Conservation (phyloP, 768 basidiomycete species). For the Lactarius trivialis region DNA sequence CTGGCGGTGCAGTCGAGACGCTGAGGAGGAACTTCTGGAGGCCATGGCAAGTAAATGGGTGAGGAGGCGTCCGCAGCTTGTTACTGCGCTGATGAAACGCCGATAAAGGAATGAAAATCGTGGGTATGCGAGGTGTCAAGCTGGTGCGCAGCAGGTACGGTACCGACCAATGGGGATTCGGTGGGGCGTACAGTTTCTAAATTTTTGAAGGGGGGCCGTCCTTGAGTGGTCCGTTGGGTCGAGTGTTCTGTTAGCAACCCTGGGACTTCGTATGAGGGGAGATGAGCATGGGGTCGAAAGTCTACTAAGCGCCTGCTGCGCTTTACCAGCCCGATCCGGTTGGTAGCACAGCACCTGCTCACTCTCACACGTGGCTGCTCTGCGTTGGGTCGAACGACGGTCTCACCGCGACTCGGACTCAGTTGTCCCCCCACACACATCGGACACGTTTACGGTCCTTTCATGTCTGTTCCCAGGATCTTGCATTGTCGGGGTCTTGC, state of each 20-base stretch:
- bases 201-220: neutral
- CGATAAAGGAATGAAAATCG: neutral
- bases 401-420: neutral
- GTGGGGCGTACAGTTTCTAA: neutral
- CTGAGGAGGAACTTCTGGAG: neutral
- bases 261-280: neutral
- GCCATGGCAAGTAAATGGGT: neutral
- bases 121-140: neutral
- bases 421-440: neutral
- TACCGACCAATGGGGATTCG: neutral
- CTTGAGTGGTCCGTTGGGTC: neutral
- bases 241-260: neutral
- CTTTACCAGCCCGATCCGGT: neutral
- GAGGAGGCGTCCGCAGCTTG: neutral
- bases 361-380: neutral
- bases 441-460: neutral
- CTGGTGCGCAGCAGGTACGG: slow-evolving; percentile 4
- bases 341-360: neutral
- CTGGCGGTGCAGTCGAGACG: slow-evolving; percentile 6
- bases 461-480: neutral
- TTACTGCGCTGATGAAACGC: neutral
- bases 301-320: neutral
- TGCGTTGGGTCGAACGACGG: neutral
- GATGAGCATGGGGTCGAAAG: neutral
- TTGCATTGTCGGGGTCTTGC: neutral